phyloP scores from a whole-genome alignment of 495 filamentous ascomycete genomes.

The Hypoxylon trugodes region DNA sequence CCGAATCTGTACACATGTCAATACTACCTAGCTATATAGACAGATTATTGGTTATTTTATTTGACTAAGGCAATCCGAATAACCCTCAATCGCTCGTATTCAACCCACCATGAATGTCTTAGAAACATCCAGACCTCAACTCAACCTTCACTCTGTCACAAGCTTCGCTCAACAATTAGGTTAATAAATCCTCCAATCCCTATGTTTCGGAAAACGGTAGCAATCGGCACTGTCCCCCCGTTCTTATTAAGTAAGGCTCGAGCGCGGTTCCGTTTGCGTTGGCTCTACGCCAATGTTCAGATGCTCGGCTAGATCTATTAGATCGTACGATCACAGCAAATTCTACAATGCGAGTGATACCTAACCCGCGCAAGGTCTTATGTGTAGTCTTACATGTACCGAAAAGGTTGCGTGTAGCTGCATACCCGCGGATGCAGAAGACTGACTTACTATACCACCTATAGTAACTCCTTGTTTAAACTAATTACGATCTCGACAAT shows the following conservation, averaged over 20 bases:
- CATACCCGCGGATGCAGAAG: slow-evolving; percentile 29
- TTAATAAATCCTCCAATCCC: slow-evolving; percentile 14
- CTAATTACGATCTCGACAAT: slow-evolving; percentile 8
- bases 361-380: slow-evolving; percentile 20
- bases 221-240: slow-evolving; percentile 25
- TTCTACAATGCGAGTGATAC: slow-evolving; percentile 31
- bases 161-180: slow-evolving; percentile 16
- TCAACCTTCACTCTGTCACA: background rate
- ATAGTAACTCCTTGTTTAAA: slow-evolving; percentile 10
- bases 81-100: background rate
- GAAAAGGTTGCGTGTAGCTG: slow-evolving; percentile 9
- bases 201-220: slow-evolving; percentile 2
- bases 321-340: slow-evolving; percentile 37
- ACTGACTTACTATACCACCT: slow-evolving; percentile 25
- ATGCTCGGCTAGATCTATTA: slow-evolving; percentile 36
- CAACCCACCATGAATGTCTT: slow-evolving; percentile 1
- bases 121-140: background rate
- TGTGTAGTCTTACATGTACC: slow-evolving; percentile 14
- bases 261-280: slow-evolving; percentile 28
- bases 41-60: no score
- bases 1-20: no score
- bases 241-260: slow-evolving; percentile 29
- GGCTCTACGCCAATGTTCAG: slow-evolving; percentile 12
- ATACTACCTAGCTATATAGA: background rate
- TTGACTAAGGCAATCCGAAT: background rate